phyloP scores from a whole-genome alignment of 2,329 filamentous ascomycete species.

The Aspergillus brunneoviolaceus region DNA sequence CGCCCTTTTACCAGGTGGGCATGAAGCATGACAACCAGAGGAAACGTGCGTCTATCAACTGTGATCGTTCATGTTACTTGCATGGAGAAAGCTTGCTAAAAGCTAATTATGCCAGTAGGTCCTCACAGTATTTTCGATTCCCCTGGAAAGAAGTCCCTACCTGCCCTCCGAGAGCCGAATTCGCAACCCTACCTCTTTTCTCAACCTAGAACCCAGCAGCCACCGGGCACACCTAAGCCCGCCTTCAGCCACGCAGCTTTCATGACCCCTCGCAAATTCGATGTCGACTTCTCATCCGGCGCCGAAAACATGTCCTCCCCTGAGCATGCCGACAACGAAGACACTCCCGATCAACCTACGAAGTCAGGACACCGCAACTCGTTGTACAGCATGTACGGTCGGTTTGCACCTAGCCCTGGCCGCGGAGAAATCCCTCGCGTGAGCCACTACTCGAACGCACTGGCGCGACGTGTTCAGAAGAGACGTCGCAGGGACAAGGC shows the following conservation, averaged over 20 bases:
- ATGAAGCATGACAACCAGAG: constrained; percentile 42
- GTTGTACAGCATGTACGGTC: constrained; percentile 43
- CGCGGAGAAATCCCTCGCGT: constrained; percentile 63
- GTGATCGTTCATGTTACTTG: neutral
- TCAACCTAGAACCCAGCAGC: constrained; percentile 32
- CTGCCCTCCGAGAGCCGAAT: constrained; percentile 51
- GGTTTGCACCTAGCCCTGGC: constrained; percentile 54
- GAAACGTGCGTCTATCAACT: constrained; percentile 41
- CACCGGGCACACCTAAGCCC: constrained; percentile 32
- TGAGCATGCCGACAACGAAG: constrained; percentile 48
- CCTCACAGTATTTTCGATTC: constrained; percentile 45
- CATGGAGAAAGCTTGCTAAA: neutral
- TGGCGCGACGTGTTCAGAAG: constrained; percentile 50
- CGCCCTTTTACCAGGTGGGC: constrained; percentile 50
- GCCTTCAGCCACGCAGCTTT: constrained; percentile 45
- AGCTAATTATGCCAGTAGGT: constrained; percentile 27
- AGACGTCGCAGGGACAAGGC: constrained; percentile 49
- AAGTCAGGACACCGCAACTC: constrained; percentile 41
- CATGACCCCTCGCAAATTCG: constrained; percentile 50
- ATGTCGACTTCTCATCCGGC: constrained; percentile 50
- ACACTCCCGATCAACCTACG: constrained; percentile 45
- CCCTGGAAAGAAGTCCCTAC: constrained; percentile 49
- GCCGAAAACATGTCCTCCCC: constrained; percentile 49
- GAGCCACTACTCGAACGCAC: constrained; percentile 47
- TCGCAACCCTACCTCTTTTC: constrained; percentile 53